Evolutionary conservation across 2,329 filamentous ascomycete genomes (phyloP).

Genomic region (Scortechinia acanthostroma): DNA sequence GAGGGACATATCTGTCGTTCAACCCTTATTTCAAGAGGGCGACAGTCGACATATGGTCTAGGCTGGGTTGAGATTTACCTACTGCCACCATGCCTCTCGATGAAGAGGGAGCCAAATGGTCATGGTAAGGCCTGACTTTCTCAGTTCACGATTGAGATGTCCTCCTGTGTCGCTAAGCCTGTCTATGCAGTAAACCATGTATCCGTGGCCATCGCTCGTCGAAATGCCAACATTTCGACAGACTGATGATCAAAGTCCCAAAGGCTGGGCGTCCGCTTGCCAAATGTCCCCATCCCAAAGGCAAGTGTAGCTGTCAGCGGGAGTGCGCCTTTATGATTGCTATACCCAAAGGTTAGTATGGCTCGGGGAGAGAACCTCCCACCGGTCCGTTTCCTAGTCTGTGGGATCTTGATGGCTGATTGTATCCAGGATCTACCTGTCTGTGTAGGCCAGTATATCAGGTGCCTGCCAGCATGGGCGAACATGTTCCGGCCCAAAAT

Average conservation of each 20-base stretch:
- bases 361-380: not conserved
- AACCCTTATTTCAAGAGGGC: no score
- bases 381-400: constrained; percentile 2
- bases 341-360: constrained; percentile 27
- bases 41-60: no score
- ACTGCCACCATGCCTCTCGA: constrained; percentile 27
- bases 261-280: constrained; percentile 35
- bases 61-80: no score
- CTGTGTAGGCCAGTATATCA: constrained; percentile 28
- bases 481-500: constrained; percentile 6
- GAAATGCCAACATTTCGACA: constrained; percentile 36
- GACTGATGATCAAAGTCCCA: constrained; percentile 37
- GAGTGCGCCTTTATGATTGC: constrained; percentile 31
- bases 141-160: not conserved
- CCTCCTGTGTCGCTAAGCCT: not conserved
- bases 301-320: constrained; percentile 28
- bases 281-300: constrained; percentile 33
- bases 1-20: no score
- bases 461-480: constrained; percentile 15
- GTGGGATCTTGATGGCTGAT: constrained; percentile 5
- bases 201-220: constrained; percentile 36
- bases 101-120: constrained; percentile 32
- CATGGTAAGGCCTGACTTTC: constrained; percentile 22
- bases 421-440: constrained; percentile 23
- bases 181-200: constrained; percentile 29